These are phyloP conservation scores for Mycena vitilis DNA, from an alignment of 768 basidiomycete species.

Conservation along the genomic window DNA sequence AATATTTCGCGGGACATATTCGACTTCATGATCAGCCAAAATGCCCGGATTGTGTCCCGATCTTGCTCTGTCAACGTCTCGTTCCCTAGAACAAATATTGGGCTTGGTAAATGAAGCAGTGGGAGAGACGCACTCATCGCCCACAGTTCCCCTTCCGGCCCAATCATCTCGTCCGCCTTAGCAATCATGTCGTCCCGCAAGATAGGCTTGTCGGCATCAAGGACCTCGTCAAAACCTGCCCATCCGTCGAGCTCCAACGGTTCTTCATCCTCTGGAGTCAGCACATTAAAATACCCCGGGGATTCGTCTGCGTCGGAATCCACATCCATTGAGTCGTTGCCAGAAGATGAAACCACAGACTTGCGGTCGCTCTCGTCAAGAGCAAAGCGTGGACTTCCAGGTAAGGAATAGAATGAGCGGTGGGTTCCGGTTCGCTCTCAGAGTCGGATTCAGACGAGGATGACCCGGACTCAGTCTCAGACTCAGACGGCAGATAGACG, in stretches of 20 bases:
- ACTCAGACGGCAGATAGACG: neutral
- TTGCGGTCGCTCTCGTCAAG: neutral
- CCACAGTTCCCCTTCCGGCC: neutral
- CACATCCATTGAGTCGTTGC: neutral
- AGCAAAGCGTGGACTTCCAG: neutral
- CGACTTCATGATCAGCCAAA: neutral
- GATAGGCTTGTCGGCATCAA: neutral
- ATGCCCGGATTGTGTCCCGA: neutral
- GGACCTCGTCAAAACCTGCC: neutral
- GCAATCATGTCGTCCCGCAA: neutral
- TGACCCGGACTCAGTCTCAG: neutral
- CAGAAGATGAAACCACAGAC: neutral
- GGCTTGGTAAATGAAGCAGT: neutral
- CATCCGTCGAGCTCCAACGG: neutral
- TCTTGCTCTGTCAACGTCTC: neutral
- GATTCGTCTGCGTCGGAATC: neutral
- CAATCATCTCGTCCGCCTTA: neutral
- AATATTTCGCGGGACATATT: neutral
- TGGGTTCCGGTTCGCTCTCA: neutral
- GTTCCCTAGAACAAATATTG: neutral
- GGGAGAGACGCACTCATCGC: neutral
- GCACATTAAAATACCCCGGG: neutral
- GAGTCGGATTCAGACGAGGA: neutral
- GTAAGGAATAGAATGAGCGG: neutral
- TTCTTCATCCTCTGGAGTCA: neutral